phyloP scores from a whole-genome alignment of 805 yeast species.

The Ogataea populi-albae region DNA sequence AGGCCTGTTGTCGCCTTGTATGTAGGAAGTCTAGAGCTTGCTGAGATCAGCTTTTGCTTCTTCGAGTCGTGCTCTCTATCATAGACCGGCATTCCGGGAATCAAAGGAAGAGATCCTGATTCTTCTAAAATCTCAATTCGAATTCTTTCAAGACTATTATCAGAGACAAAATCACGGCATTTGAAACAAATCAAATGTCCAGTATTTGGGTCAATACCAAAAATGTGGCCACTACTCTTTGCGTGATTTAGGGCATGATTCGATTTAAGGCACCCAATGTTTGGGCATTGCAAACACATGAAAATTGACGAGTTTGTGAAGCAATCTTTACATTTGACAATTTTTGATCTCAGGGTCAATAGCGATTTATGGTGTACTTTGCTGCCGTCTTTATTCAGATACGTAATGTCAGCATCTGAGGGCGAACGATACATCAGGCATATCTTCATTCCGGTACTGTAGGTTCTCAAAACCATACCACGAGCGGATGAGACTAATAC shows the following conservation, averaged over 20 bases:
- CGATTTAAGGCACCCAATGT: slow-evolving; percentile 62
- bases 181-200: slow-evolving; percentile 76
- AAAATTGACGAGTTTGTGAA: slow-evolving; percentile 40
- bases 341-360: slow-evolving; percentile 39
- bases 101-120: slow-evolving; percentile 17
- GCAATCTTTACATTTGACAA: slow-evolving; percentile 54
- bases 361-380: slow-evolving; percentile 37
- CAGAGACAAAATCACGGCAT: slow-evolving; percentile 71
- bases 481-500: slow-evolving; percentile 48
- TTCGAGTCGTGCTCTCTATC: slow-evolving; percentile 26
- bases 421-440: slow-evolving; percentile 30
- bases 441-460: slow-evolving; percentile 49
- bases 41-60: slow-evolving; percentile 26
- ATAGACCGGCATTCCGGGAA: slow-evolving; percentile 33
- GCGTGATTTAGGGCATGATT: slow-evolving; percentile 49
- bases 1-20: slow-evolving; percentile 69
- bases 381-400: slow-evolving; percentile 37
- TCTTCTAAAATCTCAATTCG: slow-evolving; percentile 34
- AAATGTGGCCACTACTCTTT: slow-evolving; percentile 45
- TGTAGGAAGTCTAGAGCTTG: slow-evolving; percentile 42
- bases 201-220: slow-evolving; percentile 62
- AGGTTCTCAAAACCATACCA: slow-evolving; percentile 48
- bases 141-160: slow-evolving; percentile 52
- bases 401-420: slow-evolving; percentile 16
- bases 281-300: slow-evolving; percentile 77